Conservation (phyloP, 768 basidiomycete species). For the Auricularia sp. region DNA sequence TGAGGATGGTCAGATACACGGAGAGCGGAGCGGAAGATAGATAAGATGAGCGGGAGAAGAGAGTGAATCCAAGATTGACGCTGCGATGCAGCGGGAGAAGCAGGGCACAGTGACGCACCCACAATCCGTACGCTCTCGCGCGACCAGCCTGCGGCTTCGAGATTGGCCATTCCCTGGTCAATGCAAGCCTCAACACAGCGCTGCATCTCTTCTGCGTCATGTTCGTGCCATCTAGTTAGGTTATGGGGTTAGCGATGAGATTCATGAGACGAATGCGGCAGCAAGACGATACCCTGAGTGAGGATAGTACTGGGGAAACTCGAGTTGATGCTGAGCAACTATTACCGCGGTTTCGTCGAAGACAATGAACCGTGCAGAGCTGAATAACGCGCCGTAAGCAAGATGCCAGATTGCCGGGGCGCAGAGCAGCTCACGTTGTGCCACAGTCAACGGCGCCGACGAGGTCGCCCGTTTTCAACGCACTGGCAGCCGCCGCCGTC, state of each 20-base stretch:
- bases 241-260: constrained; percentile 4
- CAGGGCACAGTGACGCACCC: constrained; percentile 39
- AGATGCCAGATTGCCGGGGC: not conserved
- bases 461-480: constrained; percentile 60
- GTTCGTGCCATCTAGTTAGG: constrained; percentile 79
- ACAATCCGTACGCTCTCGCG: constrained; percentile 83
- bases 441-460: constrained; percentile 92
- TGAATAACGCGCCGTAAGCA: constrained; percentile 20
- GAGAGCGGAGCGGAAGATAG: too few species aligned
- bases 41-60: too few species aligned
- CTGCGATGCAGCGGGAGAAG: too few species aligned
- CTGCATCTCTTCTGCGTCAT: constrained; percentile 79
- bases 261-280: not conserved
- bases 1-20: too few species aligned
- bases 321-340: constrained; percentile 78
- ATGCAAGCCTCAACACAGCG: constrained; percentile 68
- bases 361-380: constrained; percentile 85
- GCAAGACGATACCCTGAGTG: constrained; percentile 58
- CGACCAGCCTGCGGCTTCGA: constrained; percentile 70
- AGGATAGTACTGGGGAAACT: constrained; percentile 91
- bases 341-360: constrained; percentile 85
- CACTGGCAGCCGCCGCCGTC: too few species aligned
- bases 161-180: constrained; percentile 51
- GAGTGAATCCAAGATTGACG: too few species aligned
- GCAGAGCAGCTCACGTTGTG: constrained; percentile 53